Conservation (phyloP, 805 yeast species). For the Isabelozyma heimii region DNA sequence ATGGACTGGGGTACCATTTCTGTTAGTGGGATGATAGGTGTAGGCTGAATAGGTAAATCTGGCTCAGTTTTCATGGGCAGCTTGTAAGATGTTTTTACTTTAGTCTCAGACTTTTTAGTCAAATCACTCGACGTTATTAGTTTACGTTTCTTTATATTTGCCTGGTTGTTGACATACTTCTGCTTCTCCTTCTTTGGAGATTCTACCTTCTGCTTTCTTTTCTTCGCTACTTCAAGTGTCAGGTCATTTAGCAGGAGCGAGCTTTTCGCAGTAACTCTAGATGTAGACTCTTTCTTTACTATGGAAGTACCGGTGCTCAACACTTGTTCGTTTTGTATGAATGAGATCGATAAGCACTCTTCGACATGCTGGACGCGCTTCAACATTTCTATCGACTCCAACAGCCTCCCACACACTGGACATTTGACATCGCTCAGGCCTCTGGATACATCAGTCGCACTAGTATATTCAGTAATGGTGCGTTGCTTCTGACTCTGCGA, state of each 20-base stretch:
- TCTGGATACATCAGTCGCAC: neutral
- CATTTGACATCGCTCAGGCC: conserved; percentile 26
- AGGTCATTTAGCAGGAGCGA: conserved; percentile 23
- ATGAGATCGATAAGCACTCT: conserved; percentile 34
- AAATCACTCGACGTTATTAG: neutral
- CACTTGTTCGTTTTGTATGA: neutral
- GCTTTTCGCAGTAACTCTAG: neutral
- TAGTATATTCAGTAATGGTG: conserved; percentile 21
- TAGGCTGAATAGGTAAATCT: neutral
- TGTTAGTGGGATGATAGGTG: neutral
- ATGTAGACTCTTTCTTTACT: neutral
- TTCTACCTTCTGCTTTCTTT: conserved; percentile 5
- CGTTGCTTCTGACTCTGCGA: conserved; percentile 13
- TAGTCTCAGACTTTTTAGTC: neutral
- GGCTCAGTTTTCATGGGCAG: neutral
- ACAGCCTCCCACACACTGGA: conserved; percentile 48
- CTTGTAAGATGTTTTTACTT: too few species aligned
- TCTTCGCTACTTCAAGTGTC: conserved; percentile 23
- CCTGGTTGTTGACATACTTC: conserved; percentile 10
- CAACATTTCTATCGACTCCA: conserved; percentile 37
- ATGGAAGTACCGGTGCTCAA: neutral
- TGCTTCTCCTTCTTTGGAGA: conserved; percentile 9
- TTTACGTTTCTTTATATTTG: conserved; percentile 9
- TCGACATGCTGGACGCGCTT: conserved; percentile 56
- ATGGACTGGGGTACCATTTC: neutral